phyloP scores from a whole-genome alignment of 345 rosid genomes.

The Toxicodendron radicans region DNA sequence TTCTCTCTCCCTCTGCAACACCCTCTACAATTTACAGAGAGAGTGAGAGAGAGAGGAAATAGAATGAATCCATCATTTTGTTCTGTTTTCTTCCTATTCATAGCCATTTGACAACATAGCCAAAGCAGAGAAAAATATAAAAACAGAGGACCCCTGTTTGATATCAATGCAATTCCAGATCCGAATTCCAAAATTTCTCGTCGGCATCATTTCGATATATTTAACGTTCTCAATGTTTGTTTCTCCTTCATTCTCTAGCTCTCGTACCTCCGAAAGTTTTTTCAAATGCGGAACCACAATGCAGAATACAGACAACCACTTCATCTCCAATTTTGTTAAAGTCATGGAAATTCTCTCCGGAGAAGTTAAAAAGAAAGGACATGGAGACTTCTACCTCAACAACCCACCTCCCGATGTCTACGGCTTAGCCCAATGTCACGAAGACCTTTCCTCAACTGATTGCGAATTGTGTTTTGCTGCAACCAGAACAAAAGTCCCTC shows the following conservation, averaged over 20 bases:
- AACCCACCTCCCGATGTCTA: conserved; percentile 28
- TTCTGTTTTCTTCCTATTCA: conserved; percentile 3
- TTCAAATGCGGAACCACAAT: conserved; percentile 14
- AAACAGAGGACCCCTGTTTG: background rate
- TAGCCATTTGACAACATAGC: background rate
- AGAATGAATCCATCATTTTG: conserved; percentile 9
- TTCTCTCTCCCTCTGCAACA: conserved; percentile 3
- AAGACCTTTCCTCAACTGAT: conserved; percentile 39
- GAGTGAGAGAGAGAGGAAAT: conserved; percentile 3
- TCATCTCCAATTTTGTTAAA: conserved; percentile 6
- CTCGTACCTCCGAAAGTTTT: conserved; percentile 8
- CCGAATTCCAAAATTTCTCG: conserved; percentile 6
- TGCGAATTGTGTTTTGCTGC: conserved; percentile 48
- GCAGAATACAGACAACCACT: background rate
- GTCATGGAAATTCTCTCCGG: conserved; percentile 22
- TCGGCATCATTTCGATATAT: conserved; percentile 17
- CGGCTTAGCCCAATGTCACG: conserved; percentile 46
- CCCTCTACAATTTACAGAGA: background rate
- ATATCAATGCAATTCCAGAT: conserved; percentile 33
- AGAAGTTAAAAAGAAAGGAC: background rate
- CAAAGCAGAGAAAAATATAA: background rate
- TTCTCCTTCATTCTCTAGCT: background rate
- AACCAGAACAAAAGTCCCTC: conserved; percentile 23
- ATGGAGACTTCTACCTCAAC: conserved; percentile 25
- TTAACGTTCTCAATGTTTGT: background rate